A percentile compares a stretch with the other conserved stretches of the same genome.
Conservation (phyloP, 2,329 filamentous ascomycete genomes). For the Pyricularia sp. region DNA sequence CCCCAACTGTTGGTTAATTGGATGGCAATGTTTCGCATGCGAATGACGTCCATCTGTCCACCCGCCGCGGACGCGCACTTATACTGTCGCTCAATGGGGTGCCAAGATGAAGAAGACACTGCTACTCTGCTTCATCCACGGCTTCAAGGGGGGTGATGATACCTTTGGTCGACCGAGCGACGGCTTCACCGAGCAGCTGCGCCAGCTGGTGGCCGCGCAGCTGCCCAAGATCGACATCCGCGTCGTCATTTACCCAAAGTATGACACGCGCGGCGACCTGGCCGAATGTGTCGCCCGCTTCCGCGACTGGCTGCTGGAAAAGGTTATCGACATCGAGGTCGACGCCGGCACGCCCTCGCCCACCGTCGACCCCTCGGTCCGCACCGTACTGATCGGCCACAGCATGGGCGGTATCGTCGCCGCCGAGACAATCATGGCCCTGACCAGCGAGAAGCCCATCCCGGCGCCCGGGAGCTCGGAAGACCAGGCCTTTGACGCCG, state of each 20-base stretch:
- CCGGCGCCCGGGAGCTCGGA: slow-evolving; percentile 17
- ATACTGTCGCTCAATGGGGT: background rate
- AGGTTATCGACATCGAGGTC: slow-evolving; percentile 90
- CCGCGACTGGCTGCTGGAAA: slow-evolving; percentile 74
- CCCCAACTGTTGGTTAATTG: background rate
- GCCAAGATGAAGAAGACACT: slow-evolving; percentile 62
- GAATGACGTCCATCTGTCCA: background rate
- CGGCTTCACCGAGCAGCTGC: slow-evolving; percentile 60
- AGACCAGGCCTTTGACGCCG: slow-evolving; percentile 10
- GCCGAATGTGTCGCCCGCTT: slow-evolving; percentile 58
- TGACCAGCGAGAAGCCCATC: slow-evolving; percentile 45
- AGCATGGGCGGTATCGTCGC: slow-evolving; percentile 92
- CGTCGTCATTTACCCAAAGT: slow-evolving; percentile 63
- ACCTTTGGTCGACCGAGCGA: slow-evolving; percentile 53
- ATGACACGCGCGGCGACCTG: slow-evolving; percentile 70
- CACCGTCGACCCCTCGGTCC: slow-evolving; percentile 74
- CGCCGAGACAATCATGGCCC: slow-evolving; percentile 69
- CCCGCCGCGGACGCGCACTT: background rate
- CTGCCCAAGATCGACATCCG: slow-evolving; percentile 58
- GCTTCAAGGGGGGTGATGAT: slow-evolving; percentile 75
- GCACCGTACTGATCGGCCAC: slow-evolving; percentile 71
- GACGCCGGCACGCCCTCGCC: slow-evolving; percentile 66
- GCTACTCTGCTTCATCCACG: slow-evolving; percentile 73
- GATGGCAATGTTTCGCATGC: background rate
- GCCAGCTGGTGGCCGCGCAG: slow-evolving; percentile 46